phyloP scores from a whole-genome alignment of 2,329 filamentous ascomycete species.

The Intubia oerlemansii region DNA sequence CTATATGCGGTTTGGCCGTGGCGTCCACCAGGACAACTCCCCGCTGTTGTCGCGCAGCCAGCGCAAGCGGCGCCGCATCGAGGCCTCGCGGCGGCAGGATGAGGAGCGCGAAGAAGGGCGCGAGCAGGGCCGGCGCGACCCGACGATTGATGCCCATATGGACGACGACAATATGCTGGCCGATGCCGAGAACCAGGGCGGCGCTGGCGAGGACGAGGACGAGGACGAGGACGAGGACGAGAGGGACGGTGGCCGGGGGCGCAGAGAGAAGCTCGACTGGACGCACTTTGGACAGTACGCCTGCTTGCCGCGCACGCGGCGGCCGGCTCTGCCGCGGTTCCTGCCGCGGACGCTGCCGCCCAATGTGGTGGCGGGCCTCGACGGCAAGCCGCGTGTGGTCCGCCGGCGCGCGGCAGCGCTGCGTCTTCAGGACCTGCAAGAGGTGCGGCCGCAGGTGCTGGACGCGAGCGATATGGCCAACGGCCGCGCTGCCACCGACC shows the following conservation, averaged over 20 bases:
- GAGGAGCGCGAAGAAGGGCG: conserved; percentile 21
- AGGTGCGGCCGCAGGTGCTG: conserved; percentile 62
- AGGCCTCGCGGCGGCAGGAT: conserved; percentile 14
- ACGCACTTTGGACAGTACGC: conserved; percentile 58
- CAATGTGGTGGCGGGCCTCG: conserved; percentile 41
- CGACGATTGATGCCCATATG: neutral
- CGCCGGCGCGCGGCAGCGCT: conserved; percentile 51
- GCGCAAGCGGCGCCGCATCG: conserved; percentile 21
- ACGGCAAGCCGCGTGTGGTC: conserved; percentile 58
- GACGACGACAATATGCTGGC: neutral
- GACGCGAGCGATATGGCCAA: conserved; percentile 53
- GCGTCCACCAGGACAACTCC: conserved; percentile 27
- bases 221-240: conserved; percentile 41
- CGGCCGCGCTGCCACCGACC: conserved; percentile 22
- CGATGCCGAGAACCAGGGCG: conserved; percentile 11
- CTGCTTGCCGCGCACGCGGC: conserved; percentile 48
- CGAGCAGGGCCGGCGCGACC: neutral
- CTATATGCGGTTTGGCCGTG: conserved; percentile 56
- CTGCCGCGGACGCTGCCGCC: conserved; percentile 53
- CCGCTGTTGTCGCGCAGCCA: conserved; percentile 29
- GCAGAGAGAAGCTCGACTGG: conserved; percentile 72
- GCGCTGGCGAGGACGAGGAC: conserved; percentile 33
- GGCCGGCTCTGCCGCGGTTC: conserved; percentile 64
- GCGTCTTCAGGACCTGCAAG: conserved; percentile 42
- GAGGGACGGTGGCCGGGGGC: conserved; percentile 36